Evolutionary conservation across 805 yeast genomes (phyloP).

Genomic region (Hanseniaspora hatyaiensis): DNA sequence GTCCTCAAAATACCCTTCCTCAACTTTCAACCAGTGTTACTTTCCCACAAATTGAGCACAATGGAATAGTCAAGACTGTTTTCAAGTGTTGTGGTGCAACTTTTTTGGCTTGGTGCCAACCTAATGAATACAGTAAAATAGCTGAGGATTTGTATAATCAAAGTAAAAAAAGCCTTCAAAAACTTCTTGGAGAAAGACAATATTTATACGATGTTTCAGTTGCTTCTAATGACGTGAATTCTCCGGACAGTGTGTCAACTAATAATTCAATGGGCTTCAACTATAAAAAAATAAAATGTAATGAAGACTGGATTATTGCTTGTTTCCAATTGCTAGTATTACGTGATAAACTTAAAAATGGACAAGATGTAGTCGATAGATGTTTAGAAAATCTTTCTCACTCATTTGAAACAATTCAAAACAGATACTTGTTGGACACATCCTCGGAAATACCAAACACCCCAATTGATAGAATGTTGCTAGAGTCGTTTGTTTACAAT

Average conservation of each 20-base stretch:
- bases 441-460: slow-evolving; percentile 14
- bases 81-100: slow-evolving; percentile 22
- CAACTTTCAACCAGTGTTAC: slow-evolving; percentile 21
- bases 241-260: slow-evolving; percentile 11
- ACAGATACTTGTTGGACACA: slow-evolving; percentile 16
- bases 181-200: slow-evolving; percentile 9
- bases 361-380: slow-evolving; percentile 20
- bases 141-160: slow-evolving; percentile 20
- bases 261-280: slow-evolving; percentile 10
- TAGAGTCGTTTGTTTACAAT: slow-evolving; percentile 22
- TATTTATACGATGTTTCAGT: slow-evolving; percentile 5
- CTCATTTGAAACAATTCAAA: slow-evolving; percentile 20
- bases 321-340: slow-evolving; percentile 20
- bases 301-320: slow-evolving; percentile 22
- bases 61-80: slow-evolving; percentile 19
- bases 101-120: slow-evolving; percentile 22
- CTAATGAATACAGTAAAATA: slow-evolving; percentile 17
- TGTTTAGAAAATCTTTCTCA: slow-evolving; percentile 20
- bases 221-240: not conserved
- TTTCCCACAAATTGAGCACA: slow-evolving; percentile 19
- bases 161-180: slow-evolving; percentile 17
- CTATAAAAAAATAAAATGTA: slow-evolving; percentile 17
- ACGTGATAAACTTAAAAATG: slow-evolving; percentile 20
- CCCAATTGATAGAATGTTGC: slow-evolving; percentile 20
- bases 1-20: slow-evolving; percentile 21